Evolutionary conservation across 2,329 filamentous ascomycete genomes (phyloP).

Genomic region (Penicillium paneum): DNA sequence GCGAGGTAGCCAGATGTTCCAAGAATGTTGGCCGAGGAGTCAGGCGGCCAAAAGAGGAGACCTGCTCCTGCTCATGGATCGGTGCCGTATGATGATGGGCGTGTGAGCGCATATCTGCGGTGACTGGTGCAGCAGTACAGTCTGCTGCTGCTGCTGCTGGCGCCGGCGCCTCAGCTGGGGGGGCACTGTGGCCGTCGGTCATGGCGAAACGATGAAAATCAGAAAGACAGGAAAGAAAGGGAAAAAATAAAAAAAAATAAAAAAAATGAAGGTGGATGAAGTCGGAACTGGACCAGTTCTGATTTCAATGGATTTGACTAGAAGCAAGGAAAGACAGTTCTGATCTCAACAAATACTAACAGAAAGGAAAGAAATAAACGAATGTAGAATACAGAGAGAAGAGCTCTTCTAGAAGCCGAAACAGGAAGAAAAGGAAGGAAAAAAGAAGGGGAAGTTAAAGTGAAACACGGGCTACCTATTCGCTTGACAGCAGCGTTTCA

Average conservation of each 20-base stretch:
- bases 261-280: background rate
- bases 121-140: constrained; percentile 13
- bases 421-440: constrained; percentile 5
- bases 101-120: constrained; percentile 13
- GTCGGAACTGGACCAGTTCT: constrained; percentile 1
- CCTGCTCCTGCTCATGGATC: constrained; percentile 22
- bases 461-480: constrained; percentile 11
- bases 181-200: constrained; percentile 18
- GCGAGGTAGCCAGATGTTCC: constrained; percentile 31
- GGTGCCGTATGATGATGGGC: constrained; percentile 13
- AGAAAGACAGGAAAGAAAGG: background rate
- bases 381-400: background rate
- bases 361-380: constrained; percentile 1
- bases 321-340: background rate
- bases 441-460: constrained; percentile 6
- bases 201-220: constrained; percentile 10
- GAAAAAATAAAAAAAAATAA: background rate
- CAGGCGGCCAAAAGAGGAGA: constrained; percentile 19
- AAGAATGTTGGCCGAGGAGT: constrained; percentile 36
- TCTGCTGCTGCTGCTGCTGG: constrained; percentile 11
- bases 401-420: background rate
- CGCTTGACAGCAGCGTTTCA: constrained; percentile 16
- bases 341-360: constrained; percentile 1
- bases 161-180: constrained; percentile 12
- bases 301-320: constrained; percentile 2